Conservation (phyloP, 768 basidiomycete genomes). For the Russula earlei region DNA sequence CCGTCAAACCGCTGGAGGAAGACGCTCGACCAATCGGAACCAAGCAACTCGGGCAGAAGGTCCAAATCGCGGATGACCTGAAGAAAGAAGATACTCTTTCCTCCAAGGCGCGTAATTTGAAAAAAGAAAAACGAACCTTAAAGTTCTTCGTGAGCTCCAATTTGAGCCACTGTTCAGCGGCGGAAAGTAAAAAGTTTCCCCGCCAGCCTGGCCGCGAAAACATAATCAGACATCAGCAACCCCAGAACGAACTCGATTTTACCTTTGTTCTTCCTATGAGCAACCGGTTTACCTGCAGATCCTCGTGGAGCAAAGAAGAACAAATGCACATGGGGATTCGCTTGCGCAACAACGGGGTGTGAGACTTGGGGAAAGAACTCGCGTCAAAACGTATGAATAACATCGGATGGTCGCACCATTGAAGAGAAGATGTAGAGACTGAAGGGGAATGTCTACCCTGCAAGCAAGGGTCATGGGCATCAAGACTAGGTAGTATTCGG, state of each 20-base stretch:
- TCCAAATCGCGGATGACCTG: conserved; percentile 92
- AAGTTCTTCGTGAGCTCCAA: conserved; percentile 95
- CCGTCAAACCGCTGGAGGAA: conserved; percentile 94
- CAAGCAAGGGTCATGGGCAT: not conserved
- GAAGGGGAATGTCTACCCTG: conserved; percentile 92
- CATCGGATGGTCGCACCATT: conserved; percentile 41
- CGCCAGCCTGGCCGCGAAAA: conserved; percentile 61
- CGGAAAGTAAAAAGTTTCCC: conserved; percentile 87
- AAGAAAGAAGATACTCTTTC: conserved; percentile 11
- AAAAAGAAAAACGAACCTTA: conserved; percentile 46
- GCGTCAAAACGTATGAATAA: not conserved
- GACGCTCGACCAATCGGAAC: conserved; percentile 94
- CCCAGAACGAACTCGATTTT: not conserved
- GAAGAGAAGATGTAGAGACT: conserved; percentile 81
- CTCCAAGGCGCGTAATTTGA: conserved; percentile 3
- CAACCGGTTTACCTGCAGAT: conserved; percentile 86
- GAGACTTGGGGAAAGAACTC: conserved; percentile 45
- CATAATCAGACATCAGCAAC: not conserved
- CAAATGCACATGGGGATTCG: conserved; percentile 84
- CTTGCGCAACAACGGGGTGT: conserved; percentile 89
- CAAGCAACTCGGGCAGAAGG: conserved; percentile 83
- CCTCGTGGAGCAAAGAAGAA: conserved; percentile 93
- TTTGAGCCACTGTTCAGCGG: conserved; percentile 91
- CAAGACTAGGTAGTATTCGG: not conserved
- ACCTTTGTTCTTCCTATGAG: conserved; percentile 91